These are phyloP conservation scores for Trichoderma pleuroti DNA, from an alignment of 2,329 filamentous ascomycete genomes.

Conservation along the genomic window DNA sequence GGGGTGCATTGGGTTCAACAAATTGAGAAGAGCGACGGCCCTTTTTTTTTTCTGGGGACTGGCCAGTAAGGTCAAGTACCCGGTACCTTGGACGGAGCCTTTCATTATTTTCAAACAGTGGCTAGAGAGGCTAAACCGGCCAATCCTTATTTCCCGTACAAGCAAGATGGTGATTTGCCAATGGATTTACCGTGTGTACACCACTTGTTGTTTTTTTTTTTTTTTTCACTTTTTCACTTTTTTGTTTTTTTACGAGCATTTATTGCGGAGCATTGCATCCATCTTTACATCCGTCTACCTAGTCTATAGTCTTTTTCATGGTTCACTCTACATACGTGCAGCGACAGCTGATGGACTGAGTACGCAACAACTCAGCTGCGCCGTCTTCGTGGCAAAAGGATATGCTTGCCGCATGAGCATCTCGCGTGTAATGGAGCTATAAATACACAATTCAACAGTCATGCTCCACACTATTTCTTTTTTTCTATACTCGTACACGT, in stretches of 20 bases:
- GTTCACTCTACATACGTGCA: no score
- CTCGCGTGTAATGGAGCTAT: neutral
- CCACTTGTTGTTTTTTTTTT: neutral
- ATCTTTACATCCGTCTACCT: neutral
- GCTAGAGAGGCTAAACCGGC: conserved; percentile 6
- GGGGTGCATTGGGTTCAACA: conserved; percentile 20
- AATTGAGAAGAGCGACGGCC: conserved; percentile 8
- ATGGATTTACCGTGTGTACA: neutral
- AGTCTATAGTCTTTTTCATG: no score
- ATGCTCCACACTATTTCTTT: neutral
- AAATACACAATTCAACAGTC: neutral
- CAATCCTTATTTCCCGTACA: conserved; percentile 7
- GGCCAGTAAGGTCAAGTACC: neutral
- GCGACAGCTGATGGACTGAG: neutral
- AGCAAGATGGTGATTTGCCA: neutral
- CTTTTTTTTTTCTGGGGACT: conserved; percentile 4
- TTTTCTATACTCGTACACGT: neutral
- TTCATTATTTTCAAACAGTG: conserved; percentile 18
- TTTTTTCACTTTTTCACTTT: neutral
- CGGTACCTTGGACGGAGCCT: neutral
- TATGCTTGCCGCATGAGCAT: neutral
- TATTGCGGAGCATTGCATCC: neutral
- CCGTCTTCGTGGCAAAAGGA: conserved; percentile 9
- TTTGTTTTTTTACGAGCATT: neutral
- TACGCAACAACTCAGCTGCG: neutral